A percentile compares a stretch with the other conserved stretches of the same genome.
Conservation (phyloP, 2,329 filamentous ascomycete genomes). For the Neonectria hederae region DNA sequence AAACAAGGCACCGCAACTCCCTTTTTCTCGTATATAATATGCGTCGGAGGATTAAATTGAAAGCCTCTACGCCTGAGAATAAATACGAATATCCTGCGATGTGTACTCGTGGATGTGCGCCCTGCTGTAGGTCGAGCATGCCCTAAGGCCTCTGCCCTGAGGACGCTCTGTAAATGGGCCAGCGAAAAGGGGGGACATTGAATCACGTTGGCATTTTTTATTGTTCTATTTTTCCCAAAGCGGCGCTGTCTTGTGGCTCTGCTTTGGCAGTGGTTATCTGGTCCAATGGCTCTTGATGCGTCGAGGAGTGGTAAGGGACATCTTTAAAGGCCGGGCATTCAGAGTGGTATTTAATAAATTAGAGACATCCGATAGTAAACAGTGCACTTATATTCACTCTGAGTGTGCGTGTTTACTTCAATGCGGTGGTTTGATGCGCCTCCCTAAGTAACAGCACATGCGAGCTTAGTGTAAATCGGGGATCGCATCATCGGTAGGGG, state of each 20-base stretch:
- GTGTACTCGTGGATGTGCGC: neutral
- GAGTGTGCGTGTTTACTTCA: neutral
- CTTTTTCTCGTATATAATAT: neutral
- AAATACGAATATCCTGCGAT: neutral
- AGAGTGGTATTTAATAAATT: neutral
- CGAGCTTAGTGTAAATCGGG: neutral
- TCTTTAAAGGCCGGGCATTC: neutral
- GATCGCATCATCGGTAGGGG: slow-evolving; percentile 1
- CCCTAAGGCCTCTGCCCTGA: neutral
- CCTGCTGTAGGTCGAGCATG: neutral
- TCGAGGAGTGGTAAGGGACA: neutral
- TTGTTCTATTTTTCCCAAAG: neutral
- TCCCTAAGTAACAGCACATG: neutral
- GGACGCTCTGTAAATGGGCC: neutral
- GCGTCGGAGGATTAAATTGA: neutral
- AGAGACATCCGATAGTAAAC: no score
- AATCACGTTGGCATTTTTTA: neutral
- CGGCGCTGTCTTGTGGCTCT: neutral
- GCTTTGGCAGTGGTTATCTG: neutral
- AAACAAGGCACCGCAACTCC: neutral
- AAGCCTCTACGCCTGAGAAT: neutral
- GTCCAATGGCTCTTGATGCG: neutral
- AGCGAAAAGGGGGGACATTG: neutral
- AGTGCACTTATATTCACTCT: neutral
- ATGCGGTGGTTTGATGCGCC: neutral